Conservation (phyloP, 1,139 yeast genomes). For the Pichiaceae sp. region DNA sequence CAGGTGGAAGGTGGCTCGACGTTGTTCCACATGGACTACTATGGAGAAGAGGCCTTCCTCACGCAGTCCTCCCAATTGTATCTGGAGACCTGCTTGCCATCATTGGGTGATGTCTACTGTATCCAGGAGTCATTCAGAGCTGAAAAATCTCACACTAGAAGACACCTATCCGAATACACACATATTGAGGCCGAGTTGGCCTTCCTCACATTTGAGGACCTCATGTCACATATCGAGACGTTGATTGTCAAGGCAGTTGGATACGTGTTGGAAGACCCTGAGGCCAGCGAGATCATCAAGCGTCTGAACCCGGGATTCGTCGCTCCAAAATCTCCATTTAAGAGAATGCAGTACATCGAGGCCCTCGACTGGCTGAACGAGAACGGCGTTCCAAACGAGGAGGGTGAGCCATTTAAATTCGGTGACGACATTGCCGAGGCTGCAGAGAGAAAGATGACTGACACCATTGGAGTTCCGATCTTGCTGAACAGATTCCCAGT, state of each 20-base stretch:
- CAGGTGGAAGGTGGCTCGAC: conserved; percentile 99
- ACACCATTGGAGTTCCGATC: conserved; percentile 85
- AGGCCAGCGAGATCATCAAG: conserved; percentile 81
- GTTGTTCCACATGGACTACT: conserved; percentile 84
- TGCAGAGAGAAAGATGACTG: conserved; percentile 98
- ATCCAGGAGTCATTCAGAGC: conserved; percentile 99
- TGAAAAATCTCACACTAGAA: conserved; percentile 96
- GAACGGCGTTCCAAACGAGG: conserved; percentile 89
- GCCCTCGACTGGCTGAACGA: conserved; percentile 97
- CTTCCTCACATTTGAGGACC: conserved; percentile 78
- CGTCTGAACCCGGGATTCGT: conserved; percentile 88
- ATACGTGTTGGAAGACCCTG: conserved; percentile 79
- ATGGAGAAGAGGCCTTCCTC: conserved; percentile 93
- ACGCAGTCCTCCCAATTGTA: conserved; percentile 97
- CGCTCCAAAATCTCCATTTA: conserved; percentile 79
- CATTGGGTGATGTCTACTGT: conserved; percentile 95
- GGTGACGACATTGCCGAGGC: conserved; percentile 99
- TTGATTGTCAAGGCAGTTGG: conserved; percentile 62
- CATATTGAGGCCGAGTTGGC: conserved; percentile 94
- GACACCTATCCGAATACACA: conserved; percentile 95
- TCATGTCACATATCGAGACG: conserved; percentile 77
- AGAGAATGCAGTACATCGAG: conserved; percentile 82
- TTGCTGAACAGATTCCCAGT: conserved; percentile 92
- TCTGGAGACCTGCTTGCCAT: conserved; percentile 92
- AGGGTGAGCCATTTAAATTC: conserved; percentile 82